Conservation (phyloP, 2,329 filamentous ascomycete genomes). For the Cordyceps farinosa region DNA sequence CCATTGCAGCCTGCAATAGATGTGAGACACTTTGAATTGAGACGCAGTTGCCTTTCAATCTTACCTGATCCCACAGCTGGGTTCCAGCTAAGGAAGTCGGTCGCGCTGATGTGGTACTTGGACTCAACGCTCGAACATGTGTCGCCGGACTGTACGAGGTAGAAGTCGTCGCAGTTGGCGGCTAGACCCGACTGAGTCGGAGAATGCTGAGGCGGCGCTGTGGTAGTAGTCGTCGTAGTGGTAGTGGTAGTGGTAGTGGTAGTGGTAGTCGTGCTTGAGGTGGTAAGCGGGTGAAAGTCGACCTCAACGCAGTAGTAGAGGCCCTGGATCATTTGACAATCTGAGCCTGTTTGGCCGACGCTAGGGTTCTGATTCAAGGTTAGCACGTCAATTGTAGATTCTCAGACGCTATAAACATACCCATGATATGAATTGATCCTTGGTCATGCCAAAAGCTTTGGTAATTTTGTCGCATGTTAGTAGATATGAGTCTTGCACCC, state of each 20-base stretch:
- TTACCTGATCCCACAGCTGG: not conserved
- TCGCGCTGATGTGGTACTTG: slow-evolving; percentile 1
- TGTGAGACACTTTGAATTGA: too few relatives aligned
- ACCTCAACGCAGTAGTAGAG: slow-evolving; percentile 9
- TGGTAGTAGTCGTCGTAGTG: not conserved
- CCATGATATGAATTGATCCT: not conserved
- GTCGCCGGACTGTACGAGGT: not conserved
- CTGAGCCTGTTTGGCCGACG: not conserved
- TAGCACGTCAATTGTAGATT: not conserved
- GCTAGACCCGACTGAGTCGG: not conserved
- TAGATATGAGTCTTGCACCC: slow-evolving; percentile 1
- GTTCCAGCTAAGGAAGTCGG: not conserved
- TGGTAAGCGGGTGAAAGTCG: slow-evolving; percentile 4
- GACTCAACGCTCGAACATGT: not conserved
- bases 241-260: not conserved
- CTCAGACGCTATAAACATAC: not conserved
- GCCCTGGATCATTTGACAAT: slow-evolving; percentile 5
- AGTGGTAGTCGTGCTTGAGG: not conserved
- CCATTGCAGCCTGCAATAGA: not conserved
- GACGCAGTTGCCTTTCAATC: not conserved
- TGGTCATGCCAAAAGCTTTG: not conserved
- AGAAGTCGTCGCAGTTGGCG: not conserved
- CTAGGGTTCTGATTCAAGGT: slow-evolving; percentile 1
- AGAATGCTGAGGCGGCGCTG: not conserved
- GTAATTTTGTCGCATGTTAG: slow-evolving; percentile 5